Conservation (phyloP, 495 filamentous ascomycete species). For the Penicillium lagena region DNA sequence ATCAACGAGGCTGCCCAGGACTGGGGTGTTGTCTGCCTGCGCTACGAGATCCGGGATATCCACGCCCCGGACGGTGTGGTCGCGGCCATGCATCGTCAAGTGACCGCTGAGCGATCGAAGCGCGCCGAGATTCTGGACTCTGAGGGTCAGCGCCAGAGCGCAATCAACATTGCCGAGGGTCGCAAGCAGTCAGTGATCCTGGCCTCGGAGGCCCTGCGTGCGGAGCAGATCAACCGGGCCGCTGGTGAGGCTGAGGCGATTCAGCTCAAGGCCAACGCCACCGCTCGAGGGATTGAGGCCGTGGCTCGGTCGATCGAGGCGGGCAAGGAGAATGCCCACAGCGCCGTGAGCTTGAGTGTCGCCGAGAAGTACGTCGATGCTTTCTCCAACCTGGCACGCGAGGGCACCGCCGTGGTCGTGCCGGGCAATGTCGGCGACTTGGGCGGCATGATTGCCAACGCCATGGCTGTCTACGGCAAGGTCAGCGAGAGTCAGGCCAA, state of each 20-base stretch:
- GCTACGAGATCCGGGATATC: slow-evolving; percentile 98
- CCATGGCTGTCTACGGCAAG: slow-evolving; percentile 92
- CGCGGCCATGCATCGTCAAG: slow-evolving; percentile 95
- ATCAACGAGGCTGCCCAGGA: slow-evolving; percentile 97
- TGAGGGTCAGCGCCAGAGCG: slow-evolving; percentile 90
- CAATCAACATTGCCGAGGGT: slow-evolving; percentile 98
- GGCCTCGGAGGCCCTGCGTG: slow-evolving; percentile 83
- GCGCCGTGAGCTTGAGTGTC: slow-evolving; percentile 76
- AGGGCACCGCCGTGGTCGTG: slow-evolving; percentile 90
- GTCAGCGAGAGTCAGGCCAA: slow-evolving; percentile 79
- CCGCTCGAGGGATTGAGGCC: slow-evolving; percentile 79
- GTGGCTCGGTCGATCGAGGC: slow-evolving; percentile 67
- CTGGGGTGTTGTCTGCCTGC: slow-evolving; percentile 92
- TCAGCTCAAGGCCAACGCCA: slow-evolving; percentile 74
- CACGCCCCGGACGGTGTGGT: slow-evolving; percentile 91
- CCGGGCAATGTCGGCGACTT: slow-evolving; percentile 98
- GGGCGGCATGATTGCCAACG: slow-evolving; percentile 92
- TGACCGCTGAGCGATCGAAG: slow-evolving; percentile 94
- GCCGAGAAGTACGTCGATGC: slow-evolving; percentile 98
- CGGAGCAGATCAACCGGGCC: slow-evolving; percentile 89
- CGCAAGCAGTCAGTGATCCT: slow-evolving; percentile 93
- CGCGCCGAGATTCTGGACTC: slow-evolving; percentile 94
- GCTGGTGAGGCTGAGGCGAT: slow-evolving; percentile 92
- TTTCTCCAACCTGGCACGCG: slow-evolving; percentile 83
- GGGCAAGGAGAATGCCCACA: slow-evolving; percentile 67